These are phyloP conservation scores for Pseudophaeomoniella oleicola DNA, from an alignment of 2,329 filamentous ascomycete genomes.

Conservation along the genomic window DNA sequence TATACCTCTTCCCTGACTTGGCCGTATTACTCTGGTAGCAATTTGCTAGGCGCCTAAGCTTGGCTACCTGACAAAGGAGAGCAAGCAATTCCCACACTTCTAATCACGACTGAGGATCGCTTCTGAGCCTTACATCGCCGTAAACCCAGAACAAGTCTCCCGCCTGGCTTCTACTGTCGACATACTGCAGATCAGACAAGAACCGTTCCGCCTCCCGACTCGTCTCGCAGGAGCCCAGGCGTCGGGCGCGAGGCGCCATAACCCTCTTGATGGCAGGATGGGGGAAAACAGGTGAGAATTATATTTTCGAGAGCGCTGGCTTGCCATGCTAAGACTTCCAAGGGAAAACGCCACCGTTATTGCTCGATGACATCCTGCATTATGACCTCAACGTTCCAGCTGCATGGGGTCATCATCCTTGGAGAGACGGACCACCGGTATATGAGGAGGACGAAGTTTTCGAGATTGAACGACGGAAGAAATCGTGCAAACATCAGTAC, in stretches of 20 bases:
- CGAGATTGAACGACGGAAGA: neutral
- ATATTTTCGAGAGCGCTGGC: too few relatives aligned
- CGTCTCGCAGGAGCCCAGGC: neutral
- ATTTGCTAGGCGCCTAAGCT: too few relatives aligned
- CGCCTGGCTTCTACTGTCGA: too few relatives aligned
- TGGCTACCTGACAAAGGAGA: too few relatives aligned
- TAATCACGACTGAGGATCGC: too few relatives aligned
- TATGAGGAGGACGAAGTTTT: neutral
- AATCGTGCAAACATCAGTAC: slow-evolving; percentile 47
- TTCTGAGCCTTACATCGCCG: too few relatives aligned
- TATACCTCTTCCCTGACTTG: too few relatives aligned
- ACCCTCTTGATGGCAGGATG: neutral
- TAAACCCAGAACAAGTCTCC: too few relatives aligned
- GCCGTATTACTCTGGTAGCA: too few relatives aligned
- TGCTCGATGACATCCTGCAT: slow-evolving; percentile 35
- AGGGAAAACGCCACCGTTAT: slow-evolving; percentile 39
- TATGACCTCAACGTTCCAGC: slow-evolving; percentile 25
- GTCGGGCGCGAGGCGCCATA: neutral
- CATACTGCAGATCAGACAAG: too few relatives aligned
- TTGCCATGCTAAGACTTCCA: slow-evolving; percentile 1
- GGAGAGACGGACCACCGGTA: neutral
- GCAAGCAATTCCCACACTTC: too few relatives aligned
- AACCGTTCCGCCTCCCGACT: too few relatives aligned
- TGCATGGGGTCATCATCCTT: neutral
- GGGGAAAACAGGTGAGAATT: neutral